Conservation (phyloP, 2,329 filamentous ascomycete species). For the Colletotrichum horii region DNA sequence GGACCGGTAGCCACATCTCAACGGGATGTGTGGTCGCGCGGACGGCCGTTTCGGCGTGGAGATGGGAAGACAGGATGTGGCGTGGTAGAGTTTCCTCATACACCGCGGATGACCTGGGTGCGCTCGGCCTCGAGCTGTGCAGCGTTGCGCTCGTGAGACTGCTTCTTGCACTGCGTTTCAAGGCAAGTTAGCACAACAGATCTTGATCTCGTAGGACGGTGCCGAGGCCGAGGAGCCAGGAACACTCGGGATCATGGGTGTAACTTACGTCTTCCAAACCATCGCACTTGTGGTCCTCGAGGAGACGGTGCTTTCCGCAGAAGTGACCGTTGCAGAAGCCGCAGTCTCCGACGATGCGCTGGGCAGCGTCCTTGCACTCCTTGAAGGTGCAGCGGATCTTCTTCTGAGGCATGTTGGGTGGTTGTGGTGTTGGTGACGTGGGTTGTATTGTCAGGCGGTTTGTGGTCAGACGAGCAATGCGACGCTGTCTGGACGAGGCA, state of each 20-base stretch:
- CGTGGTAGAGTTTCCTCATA: slow-evolving; percentile 54
- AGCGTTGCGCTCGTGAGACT: slow-evolving; percentile 92
- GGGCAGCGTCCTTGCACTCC: slow-evolving; percentile 85
- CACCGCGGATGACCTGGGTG: slow-evolving; percentile 91
- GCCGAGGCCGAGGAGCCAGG: slow-evolving; percentile 46
- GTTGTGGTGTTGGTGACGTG: slow-evolving; percentile 1
- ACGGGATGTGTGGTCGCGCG: not conserved
- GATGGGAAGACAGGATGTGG: not conserved
- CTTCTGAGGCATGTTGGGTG: slow-evolving; percentile 66
- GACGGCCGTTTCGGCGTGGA: not conserved
- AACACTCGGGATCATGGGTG: slow-evolving; percentile 24
- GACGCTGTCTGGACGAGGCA: not conserved
- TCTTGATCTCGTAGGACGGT: slow-evolving; percentile 38
- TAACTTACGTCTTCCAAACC: slow-evolving; percentile 83
- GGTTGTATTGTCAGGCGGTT: not conserved
- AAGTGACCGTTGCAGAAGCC: slow-evolving; percentile 93
- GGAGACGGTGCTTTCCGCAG: slow-evolving; percentile 91
- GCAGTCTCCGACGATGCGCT: slow-evolving; percentile 96
- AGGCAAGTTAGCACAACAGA: slow-evolving; percentile 37
- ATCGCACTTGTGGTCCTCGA: slow-evolving; percentile 93
- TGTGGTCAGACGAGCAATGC: not conserved
- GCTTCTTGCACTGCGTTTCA: slow-evolving; percentile 81
- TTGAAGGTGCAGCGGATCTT: slow-evolving; percentile 88
- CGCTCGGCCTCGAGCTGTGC: slow-evolving; percentile 91
- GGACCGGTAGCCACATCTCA: not conserved